A percentile compares a stretch with the other conserved stretches of the same genome.
Evolutionary conservation across 129 eudicot species (phyloP).

Genomic region (Tanacetum coccineum): DNA sequence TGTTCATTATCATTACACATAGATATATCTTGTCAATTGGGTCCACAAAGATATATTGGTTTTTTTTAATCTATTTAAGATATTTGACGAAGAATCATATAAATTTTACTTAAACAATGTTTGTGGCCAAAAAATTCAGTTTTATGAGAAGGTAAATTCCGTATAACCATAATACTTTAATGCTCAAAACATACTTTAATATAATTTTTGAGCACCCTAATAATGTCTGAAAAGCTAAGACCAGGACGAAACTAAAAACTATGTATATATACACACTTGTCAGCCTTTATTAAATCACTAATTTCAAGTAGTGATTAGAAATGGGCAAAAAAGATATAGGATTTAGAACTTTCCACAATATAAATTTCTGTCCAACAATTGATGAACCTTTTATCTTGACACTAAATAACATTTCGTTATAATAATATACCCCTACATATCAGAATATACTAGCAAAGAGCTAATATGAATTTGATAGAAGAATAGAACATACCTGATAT

Average conservation of each 20-base stretch:
- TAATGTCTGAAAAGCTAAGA: background rate
- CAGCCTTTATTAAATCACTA: background rate
- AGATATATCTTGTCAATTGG: background rate
- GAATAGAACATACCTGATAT: conserved; percentile 34
- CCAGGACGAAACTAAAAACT: background rate
- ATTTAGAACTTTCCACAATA: background rate
- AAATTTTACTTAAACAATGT: background rate
- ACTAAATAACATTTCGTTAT: background rate
- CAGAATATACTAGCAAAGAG: conserved; percentile 6
- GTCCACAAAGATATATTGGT: background rate
- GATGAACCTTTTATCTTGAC: conserved; percentile 1
- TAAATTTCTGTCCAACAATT: background rate
- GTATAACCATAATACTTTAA: background rate
- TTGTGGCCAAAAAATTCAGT: background rate
- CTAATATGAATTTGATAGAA: conserved; percentile 10
- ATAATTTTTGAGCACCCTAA: background rate
- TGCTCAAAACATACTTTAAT: background rate
- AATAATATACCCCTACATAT: background rate
- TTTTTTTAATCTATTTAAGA: background rate
- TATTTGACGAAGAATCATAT: background rate
- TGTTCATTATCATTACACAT: conserved; percentile 11
- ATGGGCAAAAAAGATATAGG: background rate
- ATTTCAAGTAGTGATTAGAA: background rate
- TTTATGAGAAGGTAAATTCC: background rate
- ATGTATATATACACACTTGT: background rate